These are phyloP conservation scores for Phaeodactylum tricornutum DNA, from an alignment of 108 stramenopile genomes.

Conservation along the genomic window DNA sequence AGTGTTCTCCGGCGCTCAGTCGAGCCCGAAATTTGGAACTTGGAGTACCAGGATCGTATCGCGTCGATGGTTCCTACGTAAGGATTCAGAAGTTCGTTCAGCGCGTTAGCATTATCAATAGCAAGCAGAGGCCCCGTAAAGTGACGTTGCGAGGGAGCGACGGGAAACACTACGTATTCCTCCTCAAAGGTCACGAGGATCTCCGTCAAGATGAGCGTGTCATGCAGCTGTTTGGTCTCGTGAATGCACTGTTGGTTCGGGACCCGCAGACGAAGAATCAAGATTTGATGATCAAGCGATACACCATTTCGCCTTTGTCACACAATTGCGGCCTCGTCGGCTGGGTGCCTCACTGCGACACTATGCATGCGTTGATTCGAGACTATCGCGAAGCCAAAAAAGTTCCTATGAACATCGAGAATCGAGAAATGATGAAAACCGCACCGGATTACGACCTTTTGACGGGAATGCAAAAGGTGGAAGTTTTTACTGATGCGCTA, in stretches of 20 bases:
- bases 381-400: conserved; percentile 87
- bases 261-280: conserved; percentile 89
- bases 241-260: conserved; percentile 94
- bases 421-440: conserved; percentile 84
- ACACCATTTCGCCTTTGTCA: conserved; percentile 92
- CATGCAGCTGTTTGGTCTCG: conserved; percentile 98
- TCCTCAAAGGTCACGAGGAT: conserved; percentile 99
- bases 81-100: conserved; percentile 86
- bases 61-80: conserved; percentile 81
- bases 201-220: conserved; percentile 98
- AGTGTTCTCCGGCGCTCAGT: conserved; percentile 85
- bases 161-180: conserved; percentile 94
- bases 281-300: conserved; percentile 92
- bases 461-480: conserved; percentile 96
- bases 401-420: conserved; percentile 90
- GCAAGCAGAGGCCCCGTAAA: conserved; percentile 97
- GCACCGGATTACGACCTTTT: conserved; percentile 89
- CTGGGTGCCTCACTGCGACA: conserved; percentile 98
- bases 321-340: conserved; percentile 97
- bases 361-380: conserved; percentile 91
- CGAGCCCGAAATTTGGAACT: conserved; percentile 80
- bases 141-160: conserved; percentile 92
- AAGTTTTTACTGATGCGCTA: conserved; percentile 90
- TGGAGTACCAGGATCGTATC: conserved; percentile 96
- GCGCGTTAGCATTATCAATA: conserved; percentile 87